A percentile compares a stretch with the other conserved stretches of the same genome.
Conservation (phyloP, 768 basidiomycete genomes). For the Pulveroboletus sp. region DNA sequence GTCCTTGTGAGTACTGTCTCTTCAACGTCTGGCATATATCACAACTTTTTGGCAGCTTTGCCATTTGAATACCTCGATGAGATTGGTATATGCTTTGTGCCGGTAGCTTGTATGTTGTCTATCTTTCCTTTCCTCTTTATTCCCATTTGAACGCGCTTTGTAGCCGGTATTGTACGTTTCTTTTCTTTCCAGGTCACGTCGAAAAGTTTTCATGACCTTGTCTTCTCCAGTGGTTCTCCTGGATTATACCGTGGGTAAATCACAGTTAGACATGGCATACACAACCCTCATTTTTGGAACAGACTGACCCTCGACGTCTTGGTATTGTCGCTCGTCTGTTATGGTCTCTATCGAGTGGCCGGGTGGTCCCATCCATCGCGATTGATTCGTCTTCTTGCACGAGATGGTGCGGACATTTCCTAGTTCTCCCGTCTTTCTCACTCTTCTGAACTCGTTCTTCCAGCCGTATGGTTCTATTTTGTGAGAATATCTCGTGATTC, state of each 20-base stretch:
- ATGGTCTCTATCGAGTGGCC: constrained; percentile 1
- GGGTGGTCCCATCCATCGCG: constrained; percentile 1
- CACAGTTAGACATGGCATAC: not conserved
- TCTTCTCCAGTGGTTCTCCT: constrained; percentile 9
- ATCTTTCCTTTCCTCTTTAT: not conserved
- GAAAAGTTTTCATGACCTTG: not conserved
- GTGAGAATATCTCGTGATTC: not conserved
- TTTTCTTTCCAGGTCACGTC: not conserved
- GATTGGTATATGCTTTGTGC: constrained; percentile 10
- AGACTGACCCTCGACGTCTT: constrained; percentile 18
- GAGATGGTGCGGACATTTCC: constrained; percentile 20
- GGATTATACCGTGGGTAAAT: constrained; percentile 11
- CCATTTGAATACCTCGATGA: constrained; percentile 7
- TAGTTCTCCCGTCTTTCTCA: not conserved
- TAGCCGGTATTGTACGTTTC: constrained; percentile 10
- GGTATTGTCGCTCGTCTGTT: constrained; percentile 1
- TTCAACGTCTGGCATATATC: not conserved
- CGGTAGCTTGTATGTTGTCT: constrained; percentile 7
- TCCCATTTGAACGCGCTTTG: not conserved
- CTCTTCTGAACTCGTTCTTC: not conserved
- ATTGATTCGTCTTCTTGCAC: constrained; percentile 14
- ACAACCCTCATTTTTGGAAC: not conserved
- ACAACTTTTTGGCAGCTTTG: not conserved
- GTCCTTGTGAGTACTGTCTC: not conserved
- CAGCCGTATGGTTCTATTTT: constrained; percentile 16